phyloP scores from a whole-genome alignment of 2,329 filamentous ascomycete genomes.

The Tympanopsis confertula region DNA sequence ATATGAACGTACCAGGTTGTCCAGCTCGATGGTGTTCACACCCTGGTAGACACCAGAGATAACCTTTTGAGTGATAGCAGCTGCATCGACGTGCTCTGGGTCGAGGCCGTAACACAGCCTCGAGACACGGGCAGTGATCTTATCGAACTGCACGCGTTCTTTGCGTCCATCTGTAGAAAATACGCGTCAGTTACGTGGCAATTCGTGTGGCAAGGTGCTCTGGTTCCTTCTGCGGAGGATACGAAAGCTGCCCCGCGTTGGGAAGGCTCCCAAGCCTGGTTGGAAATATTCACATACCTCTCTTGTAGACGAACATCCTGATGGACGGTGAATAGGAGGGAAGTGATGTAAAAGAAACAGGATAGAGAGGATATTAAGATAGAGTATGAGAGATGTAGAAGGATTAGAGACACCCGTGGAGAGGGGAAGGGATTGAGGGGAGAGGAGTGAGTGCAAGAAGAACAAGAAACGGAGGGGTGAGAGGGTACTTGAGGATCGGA shows the following conservation, averaged over 20 bases:
- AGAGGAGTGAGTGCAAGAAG: slow-evolving; percentile 13
- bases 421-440: slow-evolving; percentile 9
- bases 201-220: background rate
- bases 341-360: slow-evolving; percentile 1
- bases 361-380: background rate
- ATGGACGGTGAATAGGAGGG: background rate
- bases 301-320: slow-evolving; percentile 52
- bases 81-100: slow-evolving; percentile 61
- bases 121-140: slow-evolving; percentile 69
- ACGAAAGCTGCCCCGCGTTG: no score
- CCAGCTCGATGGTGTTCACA: slow-evolving; percentile 39
- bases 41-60: slow-evolving; percentile 73
- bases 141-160: slow-evolving; percentile 73
- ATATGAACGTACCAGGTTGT: slow-evolving; percentile 5
- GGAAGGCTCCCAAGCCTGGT: background rate
- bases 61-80: slow-evolving; percentile 68
- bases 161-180: slow-evolving; percentile 59
- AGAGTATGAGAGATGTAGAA: background rate
- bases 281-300: slow-evolving; percentile 29
- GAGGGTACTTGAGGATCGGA: no score
- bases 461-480: slow-evolving; percentile 8
- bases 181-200: background rate
- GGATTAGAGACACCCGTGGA: slow-evolving; percentile 2
- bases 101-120: slow-evolving; percentile 68
- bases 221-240: slow-evolving; percentile 1